Conservation (phyloP, 225 moss, liverwort and hornwort genomes). For the Rhytidiadelphus loreus region DNA sequence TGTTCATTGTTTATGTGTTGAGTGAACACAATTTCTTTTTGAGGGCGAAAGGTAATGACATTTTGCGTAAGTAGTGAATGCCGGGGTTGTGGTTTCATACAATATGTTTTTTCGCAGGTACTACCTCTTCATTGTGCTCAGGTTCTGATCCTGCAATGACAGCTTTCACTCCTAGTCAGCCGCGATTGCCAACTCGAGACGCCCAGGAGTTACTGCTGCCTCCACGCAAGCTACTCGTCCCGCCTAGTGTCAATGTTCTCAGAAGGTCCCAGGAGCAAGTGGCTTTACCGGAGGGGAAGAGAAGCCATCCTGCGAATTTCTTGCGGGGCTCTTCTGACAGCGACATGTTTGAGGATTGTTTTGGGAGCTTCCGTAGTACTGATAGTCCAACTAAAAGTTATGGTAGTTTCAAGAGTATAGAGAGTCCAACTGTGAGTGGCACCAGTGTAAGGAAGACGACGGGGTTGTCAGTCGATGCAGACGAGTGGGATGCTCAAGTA, state of each 20-base stretch:
- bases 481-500: conserved; percentile 13
- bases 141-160: conserved; percentile 20
- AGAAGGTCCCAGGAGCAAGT: conserved; percentile 4
- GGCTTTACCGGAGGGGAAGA: background rate
- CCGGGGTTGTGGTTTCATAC: background rate
- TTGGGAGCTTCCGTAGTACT: conserved; percentile 24
- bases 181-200: conserved; percentile 37
- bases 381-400: conserved; percentile 16
- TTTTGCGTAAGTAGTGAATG: background rate
- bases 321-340: conserved; percentile 16
- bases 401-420: conserved; percentile 28
- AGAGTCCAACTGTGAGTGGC: conserved; percentile 16
- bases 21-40: background rate
- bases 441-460: background rate
- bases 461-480: conserved; percentile 3
- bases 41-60: background rate
- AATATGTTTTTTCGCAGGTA: background rate
- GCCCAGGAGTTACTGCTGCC: conserved; percentile 38
- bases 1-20: background rate
- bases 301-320: background rate
- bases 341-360: conserved; percentile 36
- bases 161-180: conserved; percentile 44
- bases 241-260: background rate
- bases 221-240: conserved; percentile 32
- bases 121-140: conserved; percentile 24